Percentiles rank a stretch among this genome's conserved stretches.
phyloP scores from a whole-genome alignment of 305 asterid species.

The Solanum hybrid region DNA sequence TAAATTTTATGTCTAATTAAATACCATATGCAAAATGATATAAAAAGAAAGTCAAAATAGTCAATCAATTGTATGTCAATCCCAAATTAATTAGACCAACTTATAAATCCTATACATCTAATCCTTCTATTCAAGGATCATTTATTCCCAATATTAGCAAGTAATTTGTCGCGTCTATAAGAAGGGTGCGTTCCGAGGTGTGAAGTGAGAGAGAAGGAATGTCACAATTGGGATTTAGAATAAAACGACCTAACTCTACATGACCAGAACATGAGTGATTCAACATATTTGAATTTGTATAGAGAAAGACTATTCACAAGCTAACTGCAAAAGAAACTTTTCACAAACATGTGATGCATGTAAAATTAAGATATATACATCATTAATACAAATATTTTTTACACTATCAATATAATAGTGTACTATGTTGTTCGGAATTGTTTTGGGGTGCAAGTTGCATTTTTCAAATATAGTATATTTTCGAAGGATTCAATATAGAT shows the following conservation, averaged over 20 bases:
- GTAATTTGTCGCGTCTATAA: background rate
- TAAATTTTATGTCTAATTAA: background rate
- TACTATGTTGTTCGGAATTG: background rate
- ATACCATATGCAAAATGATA: background rate
- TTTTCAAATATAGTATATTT: no score
- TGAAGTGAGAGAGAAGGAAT: no score
- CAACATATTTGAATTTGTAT: rapidly evolving
- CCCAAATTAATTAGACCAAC: background rate
- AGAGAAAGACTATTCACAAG: background rate
- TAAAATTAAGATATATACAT: no score
- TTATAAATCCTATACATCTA: background rate
- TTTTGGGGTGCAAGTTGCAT: rapidly evolving
- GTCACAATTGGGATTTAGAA: no score
- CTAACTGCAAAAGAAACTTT: background rate
- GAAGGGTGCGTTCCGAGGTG: no score
- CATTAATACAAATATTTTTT: background rate
- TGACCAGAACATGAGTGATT: background rate
- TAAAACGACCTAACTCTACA: background rate
- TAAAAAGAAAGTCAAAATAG: background rate
- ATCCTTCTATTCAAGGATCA: background rate
- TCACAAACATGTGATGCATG: background rate
- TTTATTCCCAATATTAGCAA: background rate
- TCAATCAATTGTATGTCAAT: rapidly evolving
- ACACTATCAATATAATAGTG: background rate
- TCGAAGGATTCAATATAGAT: background rate